Percentiles rank a stretch among this genome's conserved stretches.
phyloP scores from a whole-genome alignment of 352 stramenopile species.

The Phytophthora hybrid region DNA sequence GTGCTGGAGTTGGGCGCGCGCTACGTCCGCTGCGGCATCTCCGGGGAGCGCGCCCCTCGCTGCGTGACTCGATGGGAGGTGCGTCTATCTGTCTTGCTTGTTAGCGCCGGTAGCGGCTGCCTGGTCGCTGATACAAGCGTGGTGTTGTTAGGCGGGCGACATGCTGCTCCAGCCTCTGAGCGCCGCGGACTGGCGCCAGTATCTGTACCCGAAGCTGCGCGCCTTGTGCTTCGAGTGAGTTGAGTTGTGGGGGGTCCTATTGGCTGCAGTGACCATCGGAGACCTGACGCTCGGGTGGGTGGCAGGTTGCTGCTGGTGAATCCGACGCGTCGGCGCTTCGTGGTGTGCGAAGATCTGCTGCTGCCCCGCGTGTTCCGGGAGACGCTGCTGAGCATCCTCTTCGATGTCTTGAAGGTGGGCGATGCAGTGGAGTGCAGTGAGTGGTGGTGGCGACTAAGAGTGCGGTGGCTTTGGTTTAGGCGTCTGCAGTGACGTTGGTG shows the following conservation, averaged over 20 bases:
- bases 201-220: slow-evolving; percentile 68
- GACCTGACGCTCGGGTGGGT: not conserved
- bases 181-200: slow-evolving; percentile 52
- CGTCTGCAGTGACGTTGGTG: slow-evolving; percentile 70
- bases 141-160: slow-evolving; percentile 52
- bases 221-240: slow-evolving; percentile 81
- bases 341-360: slow-evolving; percentile 85
- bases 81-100: not conserved
- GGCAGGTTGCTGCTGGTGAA: slow-evolving; percentile 75
- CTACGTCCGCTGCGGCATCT: slow-evolving; percentile 76
- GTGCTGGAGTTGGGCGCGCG: slow-evolving; percentile 81
- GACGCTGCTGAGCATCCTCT: slow-evolving; percentile 68
- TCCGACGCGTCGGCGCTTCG: slow-evolving; percentile 73
- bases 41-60: slow-evolving; percentile 77
- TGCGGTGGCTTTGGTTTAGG: slow-evolving; percentile 23
- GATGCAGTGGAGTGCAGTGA: not conserved
- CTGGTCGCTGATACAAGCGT: too few relatives aligned
- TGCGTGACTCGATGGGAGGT: slow-evolving; percentile 78
- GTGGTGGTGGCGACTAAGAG: slow-evolving; percentile 17
- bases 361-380: slow-evolving; percentile 68
- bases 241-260: not conserved
- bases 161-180: slow-evolving; percentile 51
- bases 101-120: not conserved
- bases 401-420: slow-evolving; percentile 62
- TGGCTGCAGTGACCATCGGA: not conserved